Conservation (phyloP, 768 basidiomycete species). For the Suillus placidus region DNA sequence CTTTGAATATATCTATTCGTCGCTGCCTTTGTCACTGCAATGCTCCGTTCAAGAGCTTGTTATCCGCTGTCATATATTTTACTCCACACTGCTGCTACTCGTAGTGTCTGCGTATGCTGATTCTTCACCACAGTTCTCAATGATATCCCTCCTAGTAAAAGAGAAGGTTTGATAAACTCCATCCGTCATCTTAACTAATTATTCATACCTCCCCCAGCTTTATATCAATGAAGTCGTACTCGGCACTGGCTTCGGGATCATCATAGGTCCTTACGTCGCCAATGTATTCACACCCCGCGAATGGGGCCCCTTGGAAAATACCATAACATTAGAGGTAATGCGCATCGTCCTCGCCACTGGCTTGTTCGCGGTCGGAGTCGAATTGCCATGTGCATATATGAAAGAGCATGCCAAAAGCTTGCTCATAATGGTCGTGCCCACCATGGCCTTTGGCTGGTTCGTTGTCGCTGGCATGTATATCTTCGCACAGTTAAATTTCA, state of each 20-base stretch:
- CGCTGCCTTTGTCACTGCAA: no score
- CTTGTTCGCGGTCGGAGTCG: conserved; percentile 94
- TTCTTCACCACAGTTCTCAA: conserved; percentile 62
- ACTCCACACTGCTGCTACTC: neutral
- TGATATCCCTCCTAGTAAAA: conserved; percentile 80
- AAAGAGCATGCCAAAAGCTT: conserved; percentile 74
- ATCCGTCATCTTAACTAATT: neutral
- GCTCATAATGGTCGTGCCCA: conserved; percentile 71
- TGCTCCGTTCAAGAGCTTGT: neutral
- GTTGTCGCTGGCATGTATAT: conserved; percentile 61
- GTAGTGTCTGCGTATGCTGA: neutral
- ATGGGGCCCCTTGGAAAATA: conserved; percentile 57
- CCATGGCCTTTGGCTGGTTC: conserved; percentile 87
- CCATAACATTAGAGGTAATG: conserved; percentile 86
- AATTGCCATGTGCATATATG: conserved; percentile 87
- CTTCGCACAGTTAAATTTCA: conserved; percentile 2
- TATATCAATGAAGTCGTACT: conserved; percentile 95
- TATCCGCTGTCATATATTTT: no score
- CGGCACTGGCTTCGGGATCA: conserved; percentile 65
- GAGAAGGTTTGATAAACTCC: conserved; percentile 58
- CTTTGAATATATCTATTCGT: neutral
- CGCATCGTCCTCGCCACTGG: conserved; percentile 88
- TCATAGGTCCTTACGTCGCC: conserved; percentile 74
- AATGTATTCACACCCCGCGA: conserved; percentile 74
- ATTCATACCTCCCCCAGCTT: conserved; percentile 43